Base-by-base conservation (phyloP, 2,329 filamentous ascomycete species). In the Penicillium digitatum region DNA sequence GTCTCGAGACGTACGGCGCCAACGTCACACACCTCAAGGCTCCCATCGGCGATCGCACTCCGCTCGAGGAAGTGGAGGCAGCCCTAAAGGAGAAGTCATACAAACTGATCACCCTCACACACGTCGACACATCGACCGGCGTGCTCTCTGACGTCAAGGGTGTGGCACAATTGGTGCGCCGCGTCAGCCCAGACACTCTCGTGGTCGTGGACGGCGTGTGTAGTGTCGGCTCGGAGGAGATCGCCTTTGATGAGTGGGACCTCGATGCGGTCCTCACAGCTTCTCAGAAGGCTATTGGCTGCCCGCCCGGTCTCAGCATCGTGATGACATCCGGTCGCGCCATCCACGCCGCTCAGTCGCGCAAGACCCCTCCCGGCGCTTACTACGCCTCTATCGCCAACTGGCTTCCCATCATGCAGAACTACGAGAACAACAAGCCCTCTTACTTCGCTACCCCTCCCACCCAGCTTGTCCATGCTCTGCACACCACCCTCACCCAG, bases 321-420 rank as follows among this genome's bases (percentile, higher is more conserved):
- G 84, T 94, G 63, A 95, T 96, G 87, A 90, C 89, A 68, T 96
- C 92, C 68, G 90, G 88, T 57, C 86, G 89, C 61, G 93, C 94
- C 40, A 89, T 99, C 65, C 81, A 94, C 68, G 79, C 80, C 11
- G 88, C 95, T 75, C 85, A 93, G 75, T 82, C 80, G 66, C 84
- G 94, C 71, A 93, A 93, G 79, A 87, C 85, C 11, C 87, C 88
- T 12, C 89, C 92, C 1, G 82, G 85, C 20, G 89, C 91, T 22
- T 99, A 97, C 82, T 99, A 96, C 75, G 92, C 89, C 52, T 95
- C 89, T 12, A 90, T 96, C 81, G 92, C 91, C 81, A 97, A 97
- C 78, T 99, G 94, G 94, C 79, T 92, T 54, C 93, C 93, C 44
- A 94, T 99, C 75, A 97, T 99, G 93, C 86, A 94, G 78, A 97